Percentiles rank a stretch among this genome's conserved stretches.
phyloP scores from a whole-genome alignment of 345 rosid species.

The Lepidium aucheri region DNA sequence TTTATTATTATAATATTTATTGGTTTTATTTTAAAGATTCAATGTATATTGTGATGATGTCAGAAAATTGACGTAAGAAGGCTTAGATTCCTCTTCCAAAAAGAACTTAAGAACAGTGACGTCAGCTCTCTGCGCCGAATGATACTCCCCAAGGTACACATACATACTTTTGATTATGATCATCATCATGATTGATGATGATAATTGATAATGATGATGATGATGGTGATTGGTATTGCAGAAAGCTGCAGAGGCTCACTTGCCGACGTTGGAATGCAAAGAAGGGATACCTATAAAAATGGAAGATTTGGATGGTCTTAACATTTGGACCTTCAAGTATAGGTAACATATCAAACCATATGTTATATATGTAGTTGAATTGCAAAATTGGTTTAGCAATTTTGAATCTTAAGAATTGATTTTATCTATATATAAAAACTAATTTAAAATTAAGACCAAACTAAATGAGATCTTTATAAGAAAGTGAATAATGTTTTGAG shows the following conservation, averaged over 20 bases:
- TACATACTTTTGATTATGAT: background rate
- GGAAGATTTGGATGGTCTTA: constrained; percentile 75
- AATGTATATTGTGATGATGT: constrained; percentile 19
- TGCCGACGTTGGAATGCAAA: constrained; percentile 73
- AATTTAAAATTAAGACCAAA: background rate
- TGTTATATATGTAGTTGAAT: background rate
- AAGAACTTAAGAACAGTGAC: constrained; percentile 93
- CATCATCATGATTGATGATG: background rate
- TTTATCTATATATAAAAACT: too few species aligned
- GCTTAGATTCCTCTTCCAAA: constrained; percentile 76
- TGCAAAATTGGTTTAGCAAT: background rate
- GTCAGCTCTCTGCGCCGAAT: constrained; percentile 85
- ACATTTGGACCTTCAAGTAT: constrained; percentile 87
- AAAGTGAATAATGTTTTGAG: background rate
- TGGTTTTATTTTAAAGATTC: background rate
- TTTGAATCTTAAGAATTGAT: background rate
- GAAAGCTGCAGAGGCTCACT: constrained; percentile 93
- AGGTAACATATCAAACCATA: constrained; percentile 36
- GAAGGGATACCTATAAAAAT: constrained; percentile 74
- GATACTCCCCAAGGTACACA: constrained; percentile 85
- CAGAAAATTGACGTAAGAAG: constrained; percentile 68
- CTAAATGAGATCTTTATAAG: background rate
- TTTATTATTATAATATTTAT: background rate
- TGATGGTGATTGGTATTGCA: constrained; percentile 17
- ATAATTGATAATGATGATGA: background rate